Base-by-base conservation (phyloP, 2,329 filamentous ascomycete genomes). In the Madurella mycetomatis region DNA sequence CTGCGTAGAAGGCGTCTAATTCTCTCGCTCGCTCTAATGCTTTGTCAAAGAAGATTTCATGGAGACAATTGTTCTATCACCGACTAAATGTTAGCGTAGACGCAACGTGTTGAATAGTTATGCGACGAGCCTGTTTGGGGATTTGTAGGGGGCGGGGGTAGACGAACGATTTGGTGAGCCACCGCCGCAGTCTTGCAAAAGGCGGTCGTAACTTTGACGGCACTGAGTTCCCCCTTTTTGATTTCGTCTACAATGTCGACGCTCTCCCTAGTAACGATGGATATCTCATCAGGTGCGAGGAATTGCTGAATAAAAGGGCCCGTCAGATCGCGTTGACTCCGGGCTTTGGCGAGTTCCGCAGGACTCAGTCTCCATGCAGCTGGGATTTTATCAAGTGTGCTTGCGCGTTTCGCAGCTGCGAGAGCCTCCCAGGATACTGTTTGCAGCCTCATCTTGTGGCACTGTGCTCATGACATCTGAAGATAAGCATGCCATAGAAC, bases 111-210 rank as follows among this genome's bases (percentile, higher is more conserved):
- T 25, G 7, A 7, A n/a, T n/a, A n/a, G n/a, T n/a, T n/a, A n/a
- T n/a, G n/a, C n/a, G n/a, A n/a, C n/a, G n/a, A n/a, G n/a, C n/a
- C n/a, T n/a, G n/a, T n/a, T n/a, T n/a, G 25, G 7, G 25, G 25
- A n/a, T 40, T 37, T 15, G 11, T 9, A 40, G 17, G 13, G 9
- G 5, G 19, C 12, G 34, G 9, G 31, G 4, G 19, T 13, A 44
- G 40, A 61, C 65, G 45, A 60, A 80, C 78, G n/a, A 82, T 67
- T 60, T 85, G 83, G 52, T 85, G 82, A 1, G 82, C 82, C 2
- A 78, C 70, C 2, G 73, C 71, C 1, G 76, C 76, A 11, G 76
- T 67, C 66, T 81, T 81, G 66, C 76, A 80, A 62, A 81, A 86
- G 0, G 81, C 13, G 4, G 41, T 40, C 3, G 49, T 51, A 18